phyloP scores from a whole-genome alignment of 805 yeast genomes.

The Maudiozyma bulderi region DNA sequence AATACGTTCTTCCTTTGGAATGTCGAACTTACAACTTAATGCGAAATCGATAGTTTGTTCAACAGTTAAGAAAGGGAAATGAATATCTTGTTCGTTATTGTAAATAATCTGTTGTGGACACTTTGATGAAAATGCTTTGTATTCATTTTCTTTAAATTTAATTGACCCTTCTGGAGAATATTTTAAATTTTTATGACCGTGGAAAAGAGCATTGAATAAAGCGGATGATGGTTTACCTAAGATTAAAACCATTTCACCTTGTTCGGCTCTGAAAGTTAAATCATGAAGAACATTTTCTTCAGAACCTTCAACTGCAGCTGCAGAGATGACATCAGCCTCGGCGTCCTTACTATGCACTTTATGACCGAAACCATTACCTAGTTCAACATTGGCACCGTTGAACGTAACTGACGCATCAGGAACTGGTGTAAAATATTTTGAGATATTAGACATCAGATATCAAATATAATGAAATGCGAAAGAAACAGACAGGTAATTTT shows the following conservation, averaged over 20 bases:
- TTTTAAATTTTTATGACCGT: slow-evolving; percentile 10
- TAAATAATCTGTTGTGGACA: slow-evolving; percentile 24
- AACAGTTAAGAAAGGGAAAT: slow-evolving; percentile 47
- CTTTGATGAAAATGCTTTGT: slow-evolving; percentile 10
- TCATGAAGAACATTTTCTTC: slow-evolving; percentile 7
- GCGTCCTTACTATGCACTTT: neutral
- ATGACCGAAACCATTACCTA: slow-evolving; percentile 4
- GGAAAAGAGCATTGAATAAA: slow-evolving; percentile 16
- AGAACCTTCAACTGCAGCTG: neutral
- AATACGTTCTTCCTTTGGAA: slow-evolving; percentile 19
- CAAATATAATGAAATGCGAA: neutral
- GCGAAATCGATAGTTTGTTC: slow-evolving; percentile 50
- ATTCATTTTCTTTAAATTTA: slow-evolving; percentile 17
- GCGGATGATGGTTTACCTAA: slow-evolving; percentile 20
- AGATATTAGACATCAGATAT: slow-evolving; percentile 11
- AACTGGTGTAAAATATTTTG: slow-evolving; percentile 18
- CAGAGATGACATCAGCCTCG: neutral
- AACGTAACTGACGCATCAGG: slow-evolving; percentile 18
- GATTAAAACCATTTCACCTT: slow-evolving; percentile 23
- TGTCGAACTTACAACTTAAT: slow-evolving; percentile 34
- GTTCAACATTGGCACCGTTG: slow-evolving; percentile 14
- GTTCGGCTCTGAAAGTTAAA: slow-evolving; percentile 15
- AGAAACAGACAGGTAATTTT: neutral
- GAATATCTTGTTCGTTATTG: slow-evolving; percentile 47
- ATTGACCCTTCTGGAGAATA: slow-evolving; percentile 16